Base-by-base conservation (phyloP, 305 asterid species). In the Fraxinus baroniana region DNA sequence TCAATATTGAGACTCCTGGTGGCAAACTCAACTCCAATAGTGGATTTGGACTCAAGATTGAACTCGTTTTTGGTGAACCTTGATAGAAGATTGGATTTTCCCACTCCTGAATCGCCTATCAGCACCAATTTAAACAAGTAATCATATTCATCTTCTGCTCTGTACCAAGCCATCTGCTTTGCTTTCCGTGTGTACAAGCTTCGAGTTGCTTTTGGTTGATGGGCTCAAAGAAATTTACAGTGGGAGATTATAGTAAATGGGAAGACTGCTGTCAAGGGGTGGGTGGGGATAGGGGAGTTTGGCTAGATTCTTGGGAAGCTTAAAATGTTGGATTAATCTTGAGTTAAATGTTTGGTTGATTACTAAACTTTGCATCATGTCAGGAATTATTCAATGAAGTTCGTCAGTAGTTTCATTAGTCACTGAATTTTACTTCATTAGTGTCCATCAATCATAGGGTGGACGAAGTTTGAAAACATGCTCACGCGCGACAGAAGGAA, bases 101-200 rank as follows among this genome's bases (percentile, higher is more conserved):
- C 96, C 18, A 92, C 94, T 39, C 96, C 94, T 12, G 96, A 92
- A 90, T 92, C 96, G 76, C 96, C 96, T 32, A 92, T 91, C 46
- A 92, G 86, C 36, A 90, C 96, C 20, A 91, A 86, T 85, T 92
- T 91, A 86, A 92, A 92, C 78, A 92, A 84, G 81, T 87, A 90
- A 86, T 92, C 96, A 32, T 89, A 91, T 39, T 90, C 96, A 72
- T 91, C 94, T 2, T 91, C 93, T 39, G 84, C 90, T 84, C 82
- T 86, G 88, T 91, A 89, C 22, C 87, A 91, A 55, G 91, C 90
- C 96, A 92, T 88, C 12, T 57, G 39, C 26, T 4, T 35, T 36
- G 32, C 68, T 46, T 57, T 36, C 62, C 12, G 1, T 30, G 6
- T 71, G n/a, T 12, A 44, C 17, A 3, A 4, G 32, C 41, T 20